phyloP scores from a whole-genome alignment of 108 stramenopile species.

The Stephanodiscus triporus region DNA sequence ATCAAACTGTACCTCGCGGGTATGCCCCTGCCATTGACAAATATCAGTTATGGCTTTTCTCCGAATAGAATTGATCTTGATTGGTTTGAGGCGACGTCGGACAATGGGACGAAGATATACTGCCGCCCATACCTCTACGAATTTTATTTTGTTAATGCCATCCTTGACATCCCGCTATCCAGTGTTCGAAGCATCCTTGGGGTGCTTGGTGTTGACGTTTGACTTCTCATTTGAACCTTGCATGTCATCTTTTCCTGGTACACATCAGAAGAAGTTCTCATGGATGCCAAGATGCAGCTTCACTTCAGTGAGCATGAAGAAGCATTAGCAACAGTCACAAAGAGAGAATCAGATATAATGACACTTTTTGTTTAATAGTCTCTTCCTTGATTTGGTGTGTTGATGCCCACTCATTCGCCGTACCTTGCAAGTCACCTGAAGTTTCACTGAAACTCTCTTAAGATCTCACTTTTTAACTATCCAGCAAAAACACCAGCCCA shows the following conservation, averaged over 20 bases:
- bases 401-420: background rate
- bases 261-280: too few relatives aligned
- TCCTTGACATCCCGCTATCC: background rate
- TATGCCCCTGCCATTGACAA: background rate
- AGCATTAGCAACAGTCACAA: background rate
- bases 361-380: background rate
- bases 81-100: background rate
- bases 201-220: slow-evolving; percentile 4
- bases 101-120: background rate
- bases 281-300: too few relatives aligned
- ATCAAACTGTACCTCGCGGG: background rate
- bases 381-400: background rate
- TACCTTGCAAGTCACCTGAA: too few relatives aligned
- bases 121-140: too few relatives aligned
- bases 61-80: background rate
- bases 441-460: too few relatives aligned
- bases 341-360: background rate
- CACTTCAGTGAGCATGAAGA: too few relatives aligned
- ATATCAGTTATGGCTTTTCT: background rate
- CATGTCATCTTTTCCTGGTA: too few relatives aligned
- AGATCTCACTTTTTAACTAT: too few relatives aligned
- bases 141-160: too few relatives aligned
- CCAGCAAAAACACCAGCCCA: too few relatives aligned
- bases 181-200: background rate
- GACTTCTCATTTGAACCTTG: too few relatives aligned